Evolutionary conservation across 768 basidiomycete genomes (phyloP), one percentile per base, ranked within the genome.

Genomic region (Termitomyces titanicus): DNA sequence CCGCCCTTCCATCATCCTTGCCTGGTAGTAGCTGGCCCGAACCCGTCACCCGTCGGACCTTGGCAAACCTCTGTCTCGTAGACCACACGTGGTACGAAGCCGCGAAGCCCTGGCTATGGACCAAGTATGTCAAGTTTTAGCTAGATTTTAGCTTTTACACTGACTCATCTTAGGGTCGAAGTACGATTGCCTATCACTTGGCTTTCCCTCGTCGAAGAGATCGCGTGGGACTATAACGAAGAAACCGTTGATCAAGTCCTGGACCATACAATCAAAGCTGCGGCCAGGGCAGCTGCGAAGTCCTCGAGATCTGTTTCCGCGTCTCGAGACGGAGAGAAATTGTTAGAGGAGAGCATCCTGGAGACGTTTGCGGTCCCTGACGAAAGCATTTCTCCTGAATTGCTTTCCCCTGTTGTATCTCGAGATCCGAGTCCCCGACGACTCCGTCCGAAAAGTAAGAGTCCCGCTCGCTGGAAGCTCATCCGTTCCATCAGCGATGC

Each of bases 91-190:
- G 89, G 88, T 83, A 84, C 64, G 80, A 83, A 27, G 92, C 89
- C 1, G 89, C 92, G n/a, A 88, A 86, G 61, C 91, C 91, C 0
- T 94, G 88, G 89, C 74, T 94, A 5, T 94, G 92, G 91, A 82
- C 81, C 55, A 84, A 84, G 76, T 78, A 54, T 55, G 76, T 66
- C 17, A 34, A n/a, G 34, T 12, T 29, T 34, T 15, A 34, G 12
- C 46, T 58, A 29, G 43, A 47, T 56, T 48, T 44, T 20, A 29
- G 13, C 29, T 44, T 44, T 10, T 24, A 25, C 7, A 38, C 33
- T 56, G 13, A 38, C 45, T 55, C 42, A 20, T 22, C 31, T 11
- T 51, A 78, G 76, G 56, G 74, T 94, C 58, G 92, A 93, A 67
- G 86, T 94, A 48, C 82, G 89, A 5, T 80, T 93, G 5, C 92